Percentiles rank a stretch among this genome's conserved stretches.
These are phyloP conservation scores for Endoconidiophora polonica DNA, from an alignment of 2,329 filamentous ascomycete genomes.

Conservation along the genomic window DNA sequence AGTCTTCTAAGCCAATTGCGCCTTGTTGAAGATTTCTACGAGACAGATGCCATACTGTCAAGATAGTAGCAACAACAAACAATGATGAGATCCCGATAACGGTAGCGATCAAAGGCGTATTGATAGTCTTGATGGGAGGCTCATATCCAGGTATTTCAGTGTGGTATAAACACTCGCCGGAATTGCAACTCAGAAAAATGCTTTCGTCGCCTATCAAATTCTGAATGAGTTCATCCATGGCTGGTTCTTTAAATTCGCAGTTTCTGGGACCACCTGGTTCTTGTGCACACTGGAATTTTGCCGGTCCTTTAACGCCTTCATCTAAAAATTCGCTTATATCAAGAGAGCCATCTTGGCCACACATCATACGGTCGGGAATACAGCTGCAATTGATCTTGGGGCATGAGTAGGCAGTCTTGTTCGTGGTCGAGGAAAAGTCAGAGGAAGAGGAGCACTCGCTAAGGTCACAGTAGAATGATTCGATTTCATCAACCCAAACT, in stretches of 20 bases:
- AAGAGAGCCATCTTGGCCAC: constrained; percentile 77
- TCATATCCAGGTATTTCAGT: constrained; percentile 87
- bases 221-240: constrained; percentile 81
- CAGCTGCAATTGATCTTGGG: constrained; percentile 74
- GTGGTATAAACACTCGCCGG: constrained; percentile 84
- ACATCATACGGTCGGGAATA: constrained; percentile 82
- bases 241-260: constrained; percentile 78
- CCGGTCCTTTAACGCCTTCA: constrained; percentile 71
- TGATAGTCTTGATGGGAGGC: constrained; percentile 81
- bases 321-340: constrained; percentile 82
- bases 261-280: constrained; percentile 44
- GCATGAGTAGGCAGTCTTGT: constrained; percentile 74
- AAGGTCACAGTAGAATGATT: constrained; percentile 92
- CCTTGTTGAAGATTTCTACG: constrained; percentile 55
- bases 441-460: constrained; percentile 61
- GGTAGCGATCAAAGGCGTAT: constrained; percentile 86
- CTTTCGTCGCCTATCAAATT: constrained; percentile 81
- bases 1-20: constrained; percentile 70
- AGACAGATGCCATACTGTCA: constrained; percentile 76
- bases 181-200: constrained; percentile 65
- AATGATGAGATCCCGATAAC: constrained; percentile 76
- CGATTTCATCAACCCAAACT: constrained; percentile 89
- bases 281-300: constrained; percentile 59
- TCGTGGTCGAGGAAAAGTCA: constrained; percentile 51
- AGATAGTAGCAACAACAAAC: constrained; percentile 74